Percentiles rank a stretch among this genome's conserved stretches.
These are phyloP conservation scores for Trichophyton schoenleinii DNA, from an alignment of 2,329 filamentous ascomycete genomes.

Conservation along the genomic window DNA sequence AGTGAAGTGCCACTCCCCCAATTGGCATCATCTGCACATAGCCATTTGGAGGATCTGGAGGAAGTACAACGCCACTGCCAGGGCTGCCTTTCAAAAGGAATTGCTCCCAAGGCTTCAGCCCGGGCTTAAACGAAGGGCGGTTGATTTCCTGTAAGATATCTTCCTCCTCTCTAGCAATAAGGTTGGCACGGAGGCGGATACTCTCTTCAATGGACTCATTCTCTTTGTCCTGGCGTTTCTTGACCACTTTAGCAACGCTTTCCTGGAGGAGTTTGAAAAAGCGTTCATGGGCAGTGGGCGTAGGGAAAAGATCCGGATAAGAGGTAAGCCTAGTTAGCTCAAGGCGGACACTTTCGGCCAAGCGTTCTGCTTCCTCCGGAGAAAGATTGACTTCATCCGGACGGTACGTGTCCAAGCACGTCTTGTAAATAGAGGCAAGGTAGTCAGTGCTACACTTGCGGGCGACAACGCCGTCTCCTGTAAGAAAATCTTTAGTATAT, in stretches of 20 bases:
- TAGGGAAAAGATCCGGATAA: conserved; percentile 8
- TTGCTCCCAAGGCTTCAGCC: conserved; percentile 11
- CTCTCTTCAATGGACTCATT: neutral
- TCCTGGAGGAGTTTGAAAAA: conserved; percentile 2
- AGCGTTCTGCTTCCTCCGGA: neutral
- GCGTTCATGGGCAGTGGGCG: neutral
- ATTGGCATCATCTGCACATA: conserved; percentile 10
- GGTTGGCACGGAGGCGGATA: conserved; percentile 5
- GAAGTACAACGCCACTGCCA: conserved; percentile 8
- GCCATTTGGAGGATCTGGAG: neutral
- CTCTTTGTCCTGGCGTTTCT: neutral
- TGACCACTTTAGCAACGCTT: neutral
- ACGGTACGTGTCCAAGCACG: conserved; percentile 4
- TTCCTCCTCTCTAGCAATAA: conserved; percentile 6
- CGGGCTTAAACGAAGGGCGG: conserved; percentile 7
- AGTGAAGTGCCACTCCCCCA: conserved; percentile 4
- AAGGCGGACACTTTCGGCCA: neutral
- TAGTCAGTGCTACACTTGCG: conserved; percentile 9
- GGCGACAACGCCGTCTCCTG: neutral
- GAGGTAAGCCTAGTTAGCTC: conserved; percentile 5
- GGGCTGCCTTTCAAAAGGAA: conserved; percentile 12
- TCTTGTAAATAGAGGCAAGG: conserved; percentile 5
- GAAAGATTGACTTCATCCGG: neutral
- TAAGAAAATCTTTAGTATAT: neutral
- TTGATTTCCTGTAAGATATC: conserved; percentile 4